phyloP scores from a whole-genome alignment of 2,329 filamentous ascomycete genomes.

The Ophiosphaerella herpotricha region DNA sequence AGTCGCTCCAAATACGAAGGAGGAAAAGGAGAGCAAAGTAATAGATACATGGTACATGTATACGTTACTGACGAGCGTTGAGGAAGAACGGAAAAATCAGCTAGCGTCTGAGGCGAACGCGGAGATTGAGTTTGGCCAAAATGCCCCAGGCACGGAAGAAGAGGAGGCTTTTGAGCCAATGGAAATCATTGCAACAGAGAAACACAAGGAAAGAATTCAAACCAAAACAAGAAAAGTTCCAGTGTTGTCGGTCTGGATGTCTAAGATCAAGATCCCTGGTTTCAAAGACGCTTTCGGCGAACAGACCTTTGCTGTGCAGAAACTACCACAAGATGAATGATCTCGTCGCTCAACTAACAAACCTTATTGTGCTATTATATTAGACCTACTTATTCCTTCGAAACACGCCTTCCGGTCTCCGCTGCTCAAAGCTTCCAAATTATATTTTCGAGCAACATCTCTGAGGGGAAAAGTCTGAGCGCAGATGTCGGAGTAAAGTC shows the following conservation, averaged over 20 bases:
- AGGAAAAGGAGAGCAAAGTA: not conserved
- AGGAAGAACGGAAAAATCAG: slow-evolving; percentile 5
- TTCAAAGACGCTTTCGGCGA: slow-evolving; percentile 26
- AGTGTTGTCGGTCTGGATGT: slow-evolving; percentile 29
- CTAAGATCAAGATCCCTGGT: slow-evolving; percentile 15
- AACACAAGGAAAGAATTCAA: not conserved
- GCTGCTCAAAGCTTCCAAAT: too few relatives aligned
- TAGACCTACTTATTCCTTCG: too few relatives aligned
- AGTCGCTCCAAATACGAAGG: slow-evolving; percentile 5
- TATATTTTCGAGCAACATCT: too few relatives aligned
- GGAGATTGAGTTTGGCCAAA: not conserved
- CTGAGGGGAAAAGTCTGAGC: too few relatives aligned
- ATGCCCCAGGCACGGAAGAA: slow-evolving; percentile 4
- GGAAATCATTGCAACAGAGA: slow-evolving; percentile 6
- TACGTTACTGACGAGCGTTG: slow-evolving; percentile 18
- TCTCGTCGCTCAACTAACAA: not conserved
- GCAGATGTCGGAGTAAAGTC: too few relatives aligned
- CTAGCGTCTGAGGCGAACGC: not conserved
- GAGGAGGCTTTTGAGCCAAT: slow-evolving; percentile 22
- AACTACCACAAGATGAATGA: slow-evolving; percentile 3
- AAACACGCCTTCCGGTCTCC: too few relatives aligned
- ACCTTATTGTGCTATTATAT: too few relatives aligned
- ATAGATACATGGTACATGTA: slow-evolving; percentile 24
- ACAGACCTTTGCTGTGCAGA: slow-evolving; percentile 13
- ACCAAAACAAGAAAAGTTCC: slow-evolving; percentile 13